Evolutionary conservation across 768 basidiomycete genomes (phyloP), one percentile per base, ranked within the genome.

Genomic region (Tephrocybe sp.): DNA sequence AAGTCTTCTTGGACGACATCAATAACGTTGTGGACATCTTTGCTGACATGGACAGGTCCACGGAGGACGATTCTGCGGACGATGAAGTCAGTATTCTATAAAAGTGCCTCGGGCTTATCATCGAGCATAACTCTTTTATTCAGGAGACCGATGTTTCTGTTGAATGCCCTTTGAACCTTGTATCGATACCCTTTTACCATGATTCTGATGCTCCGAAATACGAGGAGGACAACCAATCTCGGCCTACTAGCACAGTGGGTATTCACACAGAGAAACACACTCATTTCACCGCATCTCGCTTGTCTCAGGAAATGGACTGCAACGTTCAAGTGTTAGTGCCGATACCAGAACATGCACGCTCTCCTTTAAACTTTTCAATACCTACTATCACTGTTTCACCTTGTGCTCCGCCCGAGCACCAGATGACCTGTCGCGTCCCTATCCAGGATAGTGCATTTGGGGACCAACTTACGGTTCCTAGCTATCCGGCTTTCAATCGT

Each of bases 361-460:
- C 30, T 26, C 63, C 63, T 42, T 53, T 67, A 5, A 67, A 73
- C 44, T 62, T 72, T 2, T 67, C 68, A 12, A 65, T 73, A 26
- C 83, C 83, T 2, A 74, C 66, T 3, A 83, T 84, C 40, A 62
- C 79, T 43, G 68, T 85, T 21, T 82, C 78, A 0, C 74, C 74
- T 3, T 79, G 79, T 60, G 64, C 68, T 3, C 51, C 68, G 1
- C 68, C 73, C 28, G 57, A 69, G 5, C 72, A 61, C 33, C 74
- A 75, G 51, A 65, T 62, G 3, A 71, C 76, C 1, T 76, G 69
- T 55, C 76, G 71, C 52, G 71, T 81, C 17, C 82, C 83, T 10
- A 71, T 70, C 55, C 83, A 85, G 63, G 76, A 84, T 59, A 67
- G 74, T 12, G 77, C 73, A 3, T 84, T 81, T 59, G 77, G 79